A percentile compares a stretch with the other conserved stretches of the same genome.
Evolutionary conservation across 805 yeast species (phyloP).

Genomic region (Metschnikowia similis): DNA sequence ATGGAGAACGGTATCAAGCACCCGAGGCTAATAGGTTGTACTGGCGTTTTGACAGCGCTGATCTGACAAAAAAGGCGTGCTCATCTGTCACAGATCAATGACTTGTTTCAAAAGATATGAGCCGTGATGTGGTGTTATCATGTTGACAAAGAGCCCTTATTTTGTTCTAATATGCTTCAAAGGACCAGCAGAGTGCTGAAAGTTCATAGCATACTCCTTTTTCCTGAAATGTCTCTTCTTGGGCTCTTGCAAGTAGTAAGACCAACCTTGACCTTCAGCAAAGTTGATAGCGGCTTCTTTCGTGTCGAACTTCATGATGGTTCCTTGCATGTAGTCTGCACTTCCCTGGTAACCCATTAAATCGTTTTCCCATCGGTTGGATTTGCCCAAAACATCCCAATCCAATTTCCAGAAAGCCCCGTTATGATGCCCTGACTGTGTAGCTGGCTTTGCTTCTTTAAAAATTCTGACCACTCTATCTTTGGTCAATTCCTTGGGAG

Average conservation of each 20-base stretch:
- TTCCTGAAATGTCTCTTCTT: conserved; percentile 65
- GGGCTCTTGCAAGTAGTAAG: conserved; percentile 78
- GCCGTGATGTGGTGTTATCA: background rate
- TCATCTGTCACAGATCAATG: background rate
- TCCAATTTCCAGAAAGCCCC: conserved; percentile 67
- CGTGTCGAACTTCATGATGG: conserved; percentile 66
- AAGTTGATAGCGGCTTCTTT: conserved; percentile 74
- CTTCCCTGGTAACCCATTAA: conserved; percentile 80
- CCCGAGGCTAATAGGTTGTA: background rate
- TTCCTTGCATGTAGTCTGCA: conserved; percentile 78
- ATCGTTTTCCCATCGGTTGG: conserved; percentile 86
- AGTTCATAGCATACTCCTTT: conserved; percentile 73
- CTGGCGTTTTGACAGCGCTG: background rate
- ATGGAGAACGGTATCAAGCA: background rate
- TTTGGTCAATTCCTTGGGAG: conserved; percentile 61
- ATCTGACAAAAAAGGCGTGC: background rate
- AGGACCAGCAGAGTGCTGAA: conserved; percentile 62
- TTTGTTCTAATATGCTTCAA: conserved; percentile 80
- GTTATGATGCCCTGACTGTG: conserved; percentile 65
- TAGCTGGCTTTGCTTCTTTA: conserved; percentile 74
- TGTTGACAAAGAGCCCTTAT: conserved; percentile 25
- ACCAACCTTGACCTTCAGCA: conserved; percentile 85
- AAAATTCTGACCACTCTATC: conserved; percentile 71
- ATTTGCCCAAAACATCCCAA: conserved; percentile 76
- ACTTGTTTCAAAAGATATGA: conserved; percentile 1